phyloP scores from a whole-genome alignment of 306 rosid genomes.

The Cucurbita moschata region DNA sequence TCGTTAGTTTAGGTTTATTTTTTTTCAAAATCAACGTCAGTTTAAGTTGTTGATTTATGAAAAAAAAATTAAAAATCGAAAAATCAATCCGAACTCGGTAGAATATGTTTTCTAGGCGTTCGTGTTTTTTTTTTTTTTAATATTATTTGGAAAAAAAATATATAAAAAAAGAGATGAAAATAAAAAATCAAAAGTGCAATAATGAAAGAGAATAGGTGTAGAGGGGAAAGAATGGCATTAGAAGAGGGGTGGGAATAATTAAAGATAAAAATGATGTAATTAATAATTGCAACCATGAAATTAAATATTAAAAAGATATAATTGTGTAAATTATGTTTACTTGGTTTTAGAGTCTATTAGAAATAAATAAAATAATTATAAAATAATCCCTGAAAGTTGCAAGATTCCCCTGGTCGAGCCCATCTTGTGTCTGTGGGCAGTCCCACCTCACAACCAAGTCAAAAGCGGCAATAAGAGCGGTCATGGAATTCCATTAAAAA shows the following conservation, averaged over 20 bases:
- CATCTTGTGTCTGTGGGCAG: conserved; percentile 10
- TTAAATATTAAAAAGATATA: neutral
- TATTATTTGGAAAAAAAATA: neutral
- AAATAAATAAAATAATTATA: neutral
- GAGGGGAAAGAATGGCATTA: neutral
- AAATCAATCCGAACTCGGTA: neutral
- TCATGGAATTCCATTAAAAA: neutral
- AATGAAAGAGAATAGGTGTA: neutral
- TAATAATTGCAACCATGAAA: conserved; percentile 1
- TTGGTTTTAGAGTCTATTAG: neutral
- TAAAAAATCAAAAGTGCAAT: neutral
- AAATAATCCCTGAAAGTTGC: conserved; percentile 2
- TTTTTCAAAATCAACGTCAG: too few species aligned
- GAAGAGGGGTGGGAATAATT: neutral
- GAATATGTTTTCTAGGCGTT: too few species aligned
- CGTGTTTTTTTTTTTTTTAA: neutral
- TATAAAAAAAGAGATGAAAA: neutral
- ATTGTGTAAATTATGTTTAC: neutral
- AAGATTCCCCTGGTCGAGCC: conserved; percentile 41
- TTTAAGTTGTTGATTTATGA: too few species aligned
- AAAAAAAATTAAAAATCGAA: neutral
- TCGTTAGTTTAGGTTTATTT: too few species aligned
- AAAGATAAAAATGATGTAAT: neutral
- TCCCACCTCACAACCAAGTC: conserved; percentile 20
- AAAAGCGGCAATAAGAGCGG: conserved; percentile 22